Percentiles rank a stretch among this genome's conserved stretches.
Conservation (phyloP, 441 rosid species). For the Raphanus hybrid region DNA sequence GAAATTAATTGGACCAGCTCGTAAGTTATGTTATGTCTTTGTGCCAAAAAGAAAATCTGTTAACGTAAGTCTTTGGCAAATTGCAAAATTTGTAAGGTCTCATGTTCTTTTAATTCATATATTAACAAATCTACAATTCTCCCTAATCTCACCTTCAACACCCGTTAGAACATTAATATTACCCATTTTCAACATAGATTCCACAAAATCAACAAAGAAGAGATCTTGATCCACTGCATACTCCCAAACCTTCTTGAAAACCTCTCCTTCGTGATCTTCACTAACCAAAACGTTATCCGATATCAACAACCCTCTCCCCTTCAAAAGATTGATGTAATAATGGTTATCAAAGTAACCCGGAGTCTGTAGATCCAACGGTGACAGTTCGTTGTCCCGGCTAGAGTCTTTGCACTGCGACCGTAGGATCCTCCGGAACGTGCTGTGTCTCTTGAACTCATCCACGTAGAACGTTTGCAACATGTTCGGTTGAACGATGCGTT, state of each 20-base stretch:
- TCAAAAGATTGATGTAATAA: conserved; percentile 62
- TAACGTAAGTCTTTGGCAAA: no score
- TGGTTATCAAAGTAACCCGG: conserved; percentile 74
- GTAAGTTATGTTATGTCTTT: no score
- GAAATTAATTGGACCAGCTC: no score
- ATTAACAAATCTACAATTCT: conserved; percentile 65
- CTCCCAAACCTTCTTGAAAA: conserved; percentile 55
- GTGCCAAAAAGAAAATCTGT: no score
- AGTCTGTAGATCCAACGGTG: conserved; percentile 65
- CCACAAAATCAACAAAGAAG: conserved; percentile 58
- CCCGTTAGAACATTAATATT: conserved; percentile 56
- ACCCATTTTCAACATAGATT: conserved; percentile 77
- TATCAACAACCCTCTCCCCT: conserved; percentile 65
- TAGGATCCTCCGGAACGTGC: conserved; percentile 56
- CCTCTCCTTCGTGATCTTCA: conserved; percentile 62
- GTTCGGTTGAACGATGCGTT: conserved; percentile 53
- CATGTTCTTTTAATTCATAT: background rate
- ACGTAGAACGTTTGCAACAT: conserved; percentile 49
- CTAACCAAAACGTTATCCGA: conserved; percentile 65
- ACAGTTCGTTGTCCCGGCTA: conserved; percentile 51
- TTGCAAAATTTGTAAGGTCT: background rate
- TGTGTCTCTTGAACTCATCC: conserved; percentile 61
- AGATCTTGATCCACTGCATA: conserved; percentile 59
- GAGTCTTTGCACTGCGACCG: conserved; percentile 63
- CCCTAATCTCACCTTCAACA: conserved; percentile 61